phyloP scores from a whole-genome alignment of 2,329 filamentous ascomycete genomes.

The Aspergillus thermomutatus region DNA sequence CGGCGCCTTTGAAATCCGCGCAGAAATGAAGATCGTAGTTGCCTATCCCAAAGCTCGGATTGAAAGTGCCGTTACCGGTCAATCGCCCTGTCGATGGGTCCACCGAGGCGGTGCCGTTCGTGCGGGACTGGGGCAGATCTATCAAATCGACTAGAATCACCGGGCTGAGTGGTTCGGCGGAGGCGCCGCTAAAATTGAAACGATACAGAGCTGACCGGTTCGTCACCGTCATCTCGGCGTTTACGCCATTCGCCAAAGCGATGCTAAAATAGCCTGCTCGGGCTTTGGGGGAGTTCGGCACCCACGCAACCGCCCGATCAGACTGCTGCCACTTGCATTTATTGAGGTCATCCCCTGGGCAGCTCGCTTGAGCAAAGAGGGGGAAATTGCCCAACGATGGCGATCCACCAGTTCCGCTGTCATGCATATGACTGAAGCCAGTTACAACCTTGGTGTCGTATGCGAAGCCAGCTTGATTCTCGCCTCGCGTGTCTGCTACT shows the following conservation, averaged over 20 bases:
- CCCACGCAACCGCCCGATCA: slow-evolving; percentile 48
- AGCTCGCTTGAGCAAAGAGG: slow-evolving; percentile 64
- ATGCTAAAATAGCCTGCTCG: slow-evolving; percentile 65
- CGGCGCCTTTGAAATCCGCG: slow-evolving; percentile 61
- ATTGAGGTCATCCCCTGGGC: slow-evolving; percentile 59
- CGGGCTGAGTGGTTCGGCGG: slow-evolving; percentile 44
- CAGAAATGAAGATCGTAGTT: slow-evolving; percentile 62
- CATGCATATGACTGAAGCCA: slow-evolving; percentile 54
- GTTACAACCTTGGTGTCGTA: slow-evolving; percentile 49
- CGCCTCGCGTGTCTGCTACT: slow-evolving; percentile 52
- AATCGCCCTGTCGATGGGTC: slow-evolving; percentile 57
- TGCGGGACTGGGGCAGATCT: slow-evolving; percentile 61
- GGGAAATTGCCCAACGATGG: slow-evolving; percentile 72
- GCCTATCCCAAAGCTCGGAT: slow-evolving; percentile 63
- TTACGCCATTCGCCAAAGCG: slow-evolving; percentile 55
- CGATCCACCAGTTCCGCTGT: slow-evolving; percentile 50
- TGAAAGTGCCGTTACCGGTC: slow-evolving; percentile 60
- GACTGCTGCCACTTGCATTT: slow-evolving; percentile 58
- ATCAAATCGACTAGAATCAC: slow-evolving; percentile 64
- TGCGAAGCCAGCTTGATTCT: slow-evolving; percentile 57
- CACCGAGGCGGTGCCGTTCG: slow-evolving; percentile 56
- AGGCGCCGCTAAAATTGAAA: slow-evolving; percentile 54
- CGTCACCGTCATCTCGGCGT: slow-evolving; percentile 64
- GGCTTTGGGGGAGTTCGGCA: slow-evolving; percentile 52
- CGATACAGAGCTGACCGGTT: slow-evolving; percentile 65